Percentiles rank a stretch among this genome's conserved stretches.
Conservation (phyloP, 768 basidiomycete species). For the Nidularia pulvinata region DNA sequence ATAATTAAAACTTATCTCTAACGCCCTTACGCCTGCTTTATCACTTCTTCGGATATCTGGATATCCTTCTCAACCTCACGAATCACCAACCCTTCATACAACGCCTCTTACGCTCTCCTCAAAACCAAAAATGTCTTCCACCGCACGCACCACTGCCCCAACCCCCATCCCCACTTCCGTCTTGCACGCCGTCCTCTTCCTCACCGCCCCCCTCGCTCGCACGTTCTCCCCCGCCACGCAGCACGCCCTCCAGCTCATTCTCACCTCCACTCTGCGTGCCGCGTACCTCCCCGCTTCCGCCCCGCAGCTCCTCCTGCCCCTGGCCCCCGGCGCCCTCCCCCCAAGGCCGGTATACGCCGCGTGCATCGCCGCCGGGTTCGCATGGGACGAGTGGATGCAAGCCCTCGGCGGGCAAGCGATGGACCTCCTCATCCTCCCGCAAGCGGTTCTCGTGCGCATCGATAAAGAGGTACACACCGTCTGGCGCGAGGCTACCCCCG, state of each 20-base stretch:
- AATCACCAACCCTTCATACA: no score
- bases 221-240: slow-evolving; percentile 17
- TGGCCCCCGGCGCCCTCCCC: slow-evolving; percentile 23
- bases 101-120: no score
- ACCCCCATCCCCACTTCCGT: slow-evolving; percentile 16
- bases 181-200: slow-evolving; percentile 28
- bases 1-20: no score
- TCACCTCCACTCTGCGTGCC: slow-evolving; percentile 25
- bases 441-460: slow-evolving; percentile 22
- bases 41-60: no score
- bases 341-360: slow-evolving; percentile 32
- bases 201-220: slow-evolving; percentile 31
- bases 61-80: no score
- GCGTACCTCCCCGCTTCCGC: slow-evolving; percentile 12
- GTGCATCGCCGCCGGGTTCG: slow-evolving; percentile 26
- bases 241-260: slow-evolving; percentile 20
- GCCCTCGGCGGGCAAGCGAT: slow-evolving; percentile 30
- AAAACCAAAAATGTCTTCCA: no score
- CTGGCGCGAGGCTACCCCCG: slow-evolving; percentile 20
- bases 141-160: background rate
- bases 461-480: slow-evolving; percentile 16
- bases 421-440: slow-evolving; percentile 27
- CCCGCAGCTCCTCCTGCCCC: slow-evolving; percentile 18
- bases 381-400: slow-evolving; percentile 34
- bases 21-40: no score